Evolutionary conservation across 768 basidiomycete genomes (phyloP).

Genomic region (Sarcodon sp.): DNA sequence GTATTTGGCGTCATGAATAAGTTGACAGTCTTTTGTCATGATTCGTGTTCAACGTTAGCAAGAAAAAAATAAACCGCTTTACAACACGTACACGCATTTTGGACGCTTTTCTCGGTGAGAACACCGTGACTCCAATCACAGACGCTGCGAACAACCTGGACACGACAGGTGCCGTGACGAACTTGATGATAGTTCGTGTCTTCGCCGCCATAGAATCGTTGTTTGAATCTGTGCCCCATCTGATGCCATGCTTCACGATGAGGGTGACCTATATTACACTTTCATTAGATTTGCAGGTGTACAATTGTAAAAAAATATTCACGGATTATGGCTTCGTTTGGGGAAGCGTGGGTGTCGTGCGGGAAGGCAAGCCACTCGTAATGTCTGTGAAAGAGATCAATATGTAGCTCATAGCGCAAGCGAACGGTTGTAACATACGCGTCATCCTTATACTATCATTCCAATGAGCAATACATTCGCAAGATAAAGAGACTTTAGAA

Average conservation of each 20-base stretch:
- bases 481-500: too few species aligned
- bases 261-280: constrained; percentile 39
- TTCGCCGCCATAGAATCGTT: constrained; percentile 44
- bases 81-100: constrained; percentile 69
- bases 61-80: background rate
- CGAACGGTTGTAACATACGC: constrained; percentile 5
- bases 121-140: constrained; percentile 94
- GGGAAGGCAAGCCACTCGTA: constrained; percentile 71
- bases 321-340: constrained; percentile 58
- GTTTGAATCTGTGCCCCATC: constrained; percentile 46
- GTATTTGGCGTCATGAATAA: constrained; percentile 78
- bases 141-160: constrained; percentile 79
- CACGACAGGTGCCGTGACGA: constrained; percentile 42
- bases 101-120: constrained; percentile 81
- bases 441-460: constrained; percentile 16
- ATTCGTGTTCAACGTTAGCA: background rate
- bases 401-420: background rate
- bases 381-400: constrained; percentile 19
- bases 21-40: constrained; percentile 40
- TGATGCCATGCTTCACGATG: constrained; percentile 47
- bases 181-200: constrained; percentile 28
- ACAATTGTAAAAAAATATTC: constrained; percentile 9
- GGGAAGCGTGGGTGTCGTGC: constrained; percentile 46
- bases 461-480: background rate
- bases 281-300: background rate